Conservation (phyloP, 768 basidiomycete genomes). For the Xerocomus potaroensis region DNA sequence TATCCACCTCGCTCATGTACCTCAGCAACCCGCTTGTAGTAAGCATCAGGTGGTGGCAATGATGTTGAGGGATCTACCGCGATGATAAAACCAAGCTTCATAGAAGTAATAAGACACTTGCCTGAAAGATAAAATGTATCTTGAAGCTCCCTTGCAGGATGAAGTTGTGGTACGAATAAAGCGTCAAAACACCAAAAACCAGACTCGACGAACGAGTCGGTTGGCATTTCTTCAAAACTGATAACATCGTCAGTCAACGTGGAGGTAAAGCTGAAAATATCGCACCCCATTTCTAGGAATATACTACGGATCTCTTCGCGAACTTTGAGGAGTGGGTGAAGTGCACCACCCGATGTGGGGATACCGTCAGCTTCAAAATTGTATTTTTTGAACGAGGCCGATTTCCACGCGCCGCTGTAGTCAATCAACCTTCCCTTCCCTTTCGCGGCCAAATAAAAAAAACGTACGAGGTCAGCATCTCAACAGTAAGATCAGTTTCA, state of each 20-base stretch:
- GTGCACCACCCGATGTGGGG: conserved; percentile 83
- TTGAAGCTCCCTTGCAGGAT: conserved; percentile 95
- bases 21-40: conserved; percentile 79
- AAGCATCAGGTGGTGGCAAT: conserved; percentile 70
- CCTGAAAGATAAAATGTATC: conserved; percentile 99
- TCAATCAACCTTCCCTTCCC: background rate
- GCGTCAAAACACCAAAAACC: conserved; percentile 99
- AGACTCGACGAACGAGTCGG: conserved; percentile 91
- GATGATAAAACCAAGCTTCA: conserved; percentile 1
- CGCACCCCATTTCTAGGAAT: conserved; percentile 98
- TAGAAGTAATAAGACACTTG: conserved; percentile 23
- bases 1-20: conserved; percentile 86
- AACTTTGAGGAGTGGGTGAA: conserved; percentile 96
- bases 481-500: conserved; percentile 94
- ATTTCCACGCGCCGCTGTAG: conserved; percentile 88
- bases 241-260: conserved; percentile 2
- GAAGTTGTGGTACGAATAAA: conserved; percentile 97
- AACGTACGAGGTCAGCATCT: conserved; percentile 87
- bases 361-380: conserved; percentile 97
- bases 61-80: conserved; percentile 73
- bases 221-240: conserved; percentile 99
- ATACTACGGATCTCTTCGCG: conserved; percentile 96
- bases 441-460: background rate
- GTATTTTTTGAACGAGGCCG: conserved; percentile 92
- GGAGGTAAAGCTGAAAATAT: conserved; percentile 1